Conservation (phyloP, 2,329 filamentous ascomycete genomes). For the Colletotrichum sp. region DNA sequence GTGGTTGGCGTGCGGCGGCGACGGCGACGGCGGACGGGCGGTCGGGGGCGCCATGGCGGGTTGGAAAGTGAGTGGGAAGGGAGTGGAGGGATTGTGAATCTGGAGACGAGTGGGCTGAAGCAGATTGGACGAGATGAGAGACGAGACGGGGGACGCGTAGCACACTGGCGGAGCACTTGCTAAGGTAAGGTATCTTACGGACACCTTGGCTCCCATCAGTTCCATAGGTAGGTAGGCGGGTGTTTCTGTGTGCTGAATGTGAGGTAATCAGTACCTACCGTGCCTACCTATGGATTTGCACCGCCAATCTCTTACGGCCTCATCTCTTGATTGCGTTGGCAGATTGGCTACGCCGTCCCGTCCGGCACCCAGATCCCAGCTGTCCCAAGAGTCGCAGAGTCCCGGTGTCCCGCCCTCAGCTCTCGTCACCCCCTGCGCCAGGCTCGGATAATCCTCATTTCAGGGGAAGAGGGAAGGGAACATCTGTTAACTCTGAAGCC, state of each 20-base stretch:
- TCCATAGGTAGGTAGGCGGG: not conserved
- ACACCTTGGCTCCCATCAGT: not conserved
- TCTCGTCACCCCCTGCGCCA: conserved; percentile 6
- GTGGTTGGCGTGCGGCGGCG: not conserved
- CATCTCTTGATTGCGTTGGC: not conserved
- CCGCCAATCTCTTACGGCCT: not conserved
- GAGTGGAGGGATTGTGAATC: not conserved
- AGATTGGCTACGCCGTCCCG: conserved; percentile 8
- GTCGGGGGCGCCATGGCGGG: not conserved
- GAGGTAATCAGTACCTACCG: not conserved
- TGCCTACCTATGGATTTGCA: not conserved
- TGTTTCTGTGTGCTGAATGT: not conserved
- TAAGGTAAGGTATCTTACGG: not conserved
- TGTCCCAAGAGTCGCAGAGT: not conserved
- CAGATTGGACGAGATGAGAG: not conserved
- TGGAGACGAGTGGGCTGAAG: not conserved
- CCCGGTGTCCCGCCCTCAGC: not conserved
- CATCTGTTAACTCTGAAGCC: not conserved
- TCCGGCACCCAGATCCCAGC: conserved; percentile 4
- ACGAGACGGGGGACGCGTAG: not conserved
- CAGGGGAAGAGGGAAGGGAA: not conserved
- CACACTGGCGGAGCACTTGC: not conserved
- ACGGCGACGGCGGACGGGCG: not conserved
- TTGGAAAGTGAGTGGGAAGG: not conserved
- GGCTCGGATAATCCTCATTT: conserved; percentile 20